Evolutionary conservation across 2,329 filamentous ascomycete genomes (phyloP).

Genomic region (Biscogniauxia marginata): DNA sequence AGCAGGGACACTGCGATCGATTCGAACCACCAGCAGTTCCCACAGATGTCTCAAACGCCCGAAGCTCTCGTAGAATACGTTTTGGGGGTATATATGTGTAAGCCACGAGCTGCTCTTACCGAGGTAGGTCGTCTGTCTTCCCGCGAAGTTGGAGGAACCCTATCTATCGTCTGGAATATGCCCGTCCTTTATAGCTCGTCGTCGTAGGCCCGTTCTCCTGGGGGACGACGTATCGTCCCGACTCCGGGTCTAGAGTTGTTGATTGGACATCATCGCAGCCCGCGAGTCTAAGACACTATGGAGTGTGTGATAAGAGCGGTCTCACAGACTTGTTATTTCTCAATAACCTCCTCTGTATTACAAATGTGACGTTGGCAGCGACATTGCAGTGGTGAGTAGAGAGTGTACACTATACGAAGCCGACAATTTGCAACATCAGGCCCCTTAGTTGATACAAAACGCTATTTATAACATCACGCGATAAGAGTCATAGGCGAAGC

Average conservation of each 20-base stretch:
- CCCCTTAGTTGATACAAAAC: too few relatives aligned
- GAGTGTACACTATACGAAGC: neutral
- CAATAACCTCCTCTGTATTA: neutral
- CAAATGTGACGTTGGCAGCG: neutral
- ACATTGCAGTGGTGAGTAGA: neutral
- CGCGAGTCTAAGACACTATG: neutral
- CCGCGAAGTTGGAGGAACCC: neutral
- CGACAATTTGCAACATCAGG: too few relatives aligned
- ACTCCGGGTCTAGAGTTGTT: neutral
- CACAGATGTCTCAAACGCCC: neutral
- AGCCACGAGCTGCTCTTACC: neutral
- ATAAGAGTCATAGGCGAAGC: neutral
- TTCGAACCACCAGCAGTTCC: slow-evolving; percentile 7
- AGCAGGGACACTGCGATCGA: slow-evolving; percentile 8
- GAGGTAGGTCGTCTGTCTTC: neutral
- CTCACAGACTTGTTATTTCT: neutral
- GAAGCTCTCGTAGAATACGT: neutral
- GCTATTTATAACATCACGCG: too few relatives aligned
- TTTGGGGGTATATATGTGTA: too few relatives aligned
- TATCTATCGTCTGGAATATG: neutral
- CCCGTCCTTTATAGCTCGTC: neutral
- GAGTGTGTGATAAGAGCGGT: neutral
- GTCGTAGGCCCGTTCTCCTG: neutral
- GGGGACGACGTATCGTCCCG: neutral
- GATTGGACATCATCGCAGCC: neutral